Conservation (phyloP, 192 early-diverging fungal species). For the Phlyctochytrium planicorne region DNA sequence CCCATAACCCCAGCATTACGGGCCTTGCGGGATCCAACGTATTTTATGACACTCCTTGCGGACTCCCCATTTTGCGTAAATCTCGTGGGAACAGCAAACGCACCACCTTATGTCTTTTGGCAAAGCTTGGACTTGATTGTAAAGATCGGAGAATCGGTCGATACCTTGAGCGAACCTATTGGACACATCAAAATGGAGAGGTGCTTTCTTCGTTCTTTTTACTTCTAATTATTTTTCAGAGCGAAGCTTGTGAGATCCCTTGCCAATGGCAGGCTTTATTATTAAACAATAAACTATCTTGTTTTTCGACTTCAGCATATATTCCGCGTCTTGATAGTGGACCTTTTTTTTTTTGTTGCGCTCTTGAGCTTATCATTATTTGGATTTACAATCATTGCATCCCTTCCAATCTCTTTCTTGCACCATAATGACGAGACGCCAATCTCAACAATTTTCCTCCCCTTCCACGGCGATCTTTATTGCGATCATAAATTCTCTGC, state of each 20-base stretch:
- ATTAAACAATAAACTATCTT: too few relatives aligned
- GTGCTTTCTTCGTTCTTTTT: not conserved
- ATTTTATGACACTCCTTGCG: conserved; percentile 20
- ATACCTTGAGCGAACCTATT: conserved; percentile 20
- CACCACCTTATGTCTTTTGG: conserved; percentile 22
- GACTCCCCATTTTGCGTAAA: conserved; percentile 24
- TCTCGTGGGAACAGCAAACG: conserved; percentile 19
- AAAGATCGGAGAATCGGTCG: conserved; percentile 22
- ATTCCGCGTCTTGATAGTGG: too few relatives aligned
- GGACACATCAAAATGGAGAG: conserved; percentile 25
- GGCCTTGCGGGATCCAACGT: conserved; percentile 16
- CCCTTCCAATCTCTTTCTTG: too few relatives aligned
- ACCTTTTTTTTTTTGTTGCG: too few relatives aligned
- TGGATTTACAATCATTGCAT: too few relatives aligned
- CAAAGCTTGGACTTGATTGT: conserved; percentile 18
- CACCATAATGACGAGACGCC: too few relatives aligned
- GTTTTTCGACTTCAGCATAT: too few relatives aligned
- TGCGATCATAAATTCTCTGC: too few relatives aligned
- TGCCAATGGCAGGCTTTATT: conserved; percentile 13
- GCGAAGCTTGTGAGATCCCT: conserved; percentile 15
- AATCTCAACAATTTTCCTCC: too few relatives aligned
- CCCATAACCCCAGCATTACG: conserved; percentile 20
- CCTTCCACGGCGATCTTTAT: too few relatives aligned
- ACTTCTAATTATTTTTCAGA: not conserved
- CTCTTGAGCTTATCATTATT: too few relatives aligned